Conservation (phyloP, 2,329 filamentous ascomycete genomes). For the Chalara sp. region DNA sequence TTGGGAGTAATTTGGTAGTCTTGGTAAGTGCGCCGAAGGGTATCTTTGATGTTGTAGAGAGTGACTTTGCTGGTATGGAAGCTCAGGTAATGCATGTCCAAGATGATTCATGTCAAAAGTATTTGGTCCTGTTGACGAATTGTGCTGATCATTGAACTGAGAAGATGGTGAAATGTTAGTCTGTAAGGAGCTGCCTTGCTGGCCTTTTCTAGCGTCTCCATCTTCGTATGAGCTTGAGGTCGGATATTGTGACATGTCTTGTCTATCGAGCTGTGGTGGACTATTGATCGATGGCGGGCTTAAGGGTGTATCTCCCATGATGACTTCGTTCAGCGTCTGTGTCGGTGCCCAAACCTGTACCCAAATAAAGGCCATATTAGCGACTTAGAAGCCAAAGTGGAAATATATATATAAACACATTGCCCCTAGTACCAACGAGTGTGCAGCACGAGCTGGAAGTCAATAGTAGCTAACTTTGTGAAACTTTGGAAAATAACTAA, state of each 20-base stretch:
- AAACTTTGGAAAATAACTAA: not conserved
- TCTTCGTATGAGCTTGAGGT: not conserved
- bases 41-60: constrained; percentile 15
- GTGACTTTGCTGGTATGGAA: constrained; percentile 17
- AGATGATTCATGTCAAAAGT: constrained; percentile 21
- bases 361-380: constrained; percentile 2
- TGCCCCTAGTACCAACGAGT: not conserved
- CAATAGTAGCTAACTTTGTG: not conserved
- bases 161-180: not conserved
- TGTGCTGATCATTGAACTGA: not conserved
- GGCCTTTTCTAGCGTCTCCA: not conserved
- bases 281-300: not conserved
- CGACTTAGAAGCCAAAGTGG: not conserved
- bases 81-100: constrained; percentile 20
- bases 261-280: not conserved
- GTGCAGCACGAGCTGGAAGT: not conserved
- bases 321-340: not conserved
- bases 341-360: constrained; percentile 1
- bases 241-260: not conserved
- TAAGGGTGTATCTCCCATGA: not conserved
- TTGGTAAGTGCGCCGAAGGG: constrained; percentile 9
- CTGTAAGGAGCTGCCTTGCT: not conserved
- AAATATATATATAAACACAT: not conserved
- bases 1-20: constrained; percentile 17
- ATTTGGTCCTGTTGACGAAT: constrained; percentile 14